A percentile compares a stretch with the other conserved stretches of the same genome.
These are phyloP conservation scores for Xylaria scruposa DNA, from an alignment of 495 filamentous ascomycete genomes.

Conservation along the genomic window DNA sequence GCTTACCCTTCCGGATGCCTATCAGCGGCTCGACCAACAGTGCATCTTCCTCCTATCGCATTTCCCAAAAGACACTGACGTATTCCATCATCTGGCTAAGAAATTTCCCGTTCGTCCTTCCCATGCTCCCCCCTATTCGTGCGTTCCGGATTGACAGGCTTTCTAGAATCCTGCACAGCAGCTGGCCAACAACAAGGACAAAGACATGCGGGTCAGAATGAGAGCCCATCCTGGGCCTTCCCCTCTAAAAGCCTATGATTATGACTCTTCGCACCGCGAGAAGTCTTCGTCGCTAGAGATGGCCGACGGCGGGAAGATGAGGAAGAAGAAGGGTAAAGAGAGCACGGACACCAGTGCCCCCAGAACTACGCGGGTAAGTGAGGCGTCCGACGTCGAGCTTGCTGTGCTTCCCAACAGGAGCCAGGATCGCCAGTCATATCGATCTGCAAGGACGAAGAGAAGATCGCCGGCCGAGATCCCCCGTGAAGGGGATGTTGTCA, in stretches of 20 bases:
- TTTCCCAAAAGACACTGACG: slow-evolving; percentile 48
- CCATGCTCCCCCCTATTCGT: background rate
- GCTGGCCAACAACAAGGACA: slow-evolving; percentile 31
- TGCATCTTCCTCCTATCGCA: slow-evolving; percentile 50
- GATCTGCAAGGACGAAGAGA: slow-evolving; percentile 17
- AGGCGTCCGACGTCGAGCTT: slow-evolving; percentile 9
- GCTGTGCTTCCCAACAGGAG: slow-evolving; percentile 17
- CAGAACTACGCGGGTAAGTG: slow-evolving; percentile 27
- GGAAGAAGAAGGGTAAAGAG: slow-evolving; percentile 30
- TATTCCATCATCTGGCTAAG: slow-evolving; percentile 44
- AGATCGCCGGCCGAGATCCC: slow-evolving; percentile 29
- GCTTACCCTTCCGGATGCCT: slow-evolving; percentile 47
- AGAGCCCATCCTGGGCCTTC: background rate
- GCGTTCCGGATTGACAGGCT: background rate
- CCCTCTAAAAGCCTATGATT: slow-evolving; percentile 32
- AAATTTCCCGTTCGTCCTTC: slow-evolving; percentile 43
- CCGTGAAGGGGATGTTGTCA: slow-evolving; percentile 22
- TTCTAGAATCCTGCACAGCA: slow-evolving; percentile 29
- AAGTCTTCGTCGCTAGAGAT: slow-evolving; percentile 33
- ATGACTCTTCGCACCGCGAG: slow-evolving; percentile 29
- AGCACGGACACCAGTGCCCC: slow-evolving; percentile 27
- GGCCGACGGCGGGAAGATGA: background rate
- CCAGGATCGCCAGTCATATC: background rate
- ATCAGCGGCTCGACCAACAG: slow-evolving; percentile 44
- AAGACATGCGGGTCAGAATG: background rate